Evolutionary conservation across 2,329 filamentous ascomycete species (phyloP).

Genomic region (Talaromyces islandicus): DNA sequence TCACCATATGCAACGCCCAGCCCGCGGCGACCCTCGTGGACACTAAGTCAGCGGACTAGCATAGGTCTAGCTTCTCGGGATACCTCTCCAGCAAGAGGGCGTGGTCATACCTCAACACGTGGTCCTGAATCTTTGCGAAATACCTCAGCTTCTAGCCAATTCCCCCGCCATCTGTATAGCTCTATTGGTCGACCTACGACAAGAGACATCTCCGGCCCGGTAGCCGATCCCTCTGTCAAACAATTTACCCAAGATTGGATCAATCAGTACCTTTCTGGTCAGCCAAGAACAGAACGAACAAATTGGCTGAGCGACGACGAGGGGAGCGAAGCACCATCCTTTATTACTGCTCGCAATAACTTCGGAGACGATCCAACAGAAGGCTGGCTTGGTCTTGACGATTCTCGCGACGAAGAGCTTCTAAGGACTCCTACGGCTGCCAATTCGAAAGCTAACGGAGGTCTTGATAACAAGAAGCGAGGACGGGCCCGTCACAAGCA

Average conservation of each 20-base stretch:
- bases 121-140: constrained; percentile 23
- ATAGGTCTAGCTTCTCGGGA: constrained; percentile 26
- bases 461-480: constrained; percentile 9
- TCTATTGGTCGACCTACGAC: constrained; percentile 21
- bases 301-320: constrained; percentile 81
- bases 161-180: constrained; percentile 18
- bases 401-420: constrained; percentile 31
- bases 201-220: constrained; percentile 18
- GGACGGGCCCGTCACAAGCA: constrained; percentile 27
- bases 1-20: constrained; percentile 73
- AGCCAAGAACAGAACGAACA: constrained; percentile 62
- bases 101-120: constrained; percentile 13
- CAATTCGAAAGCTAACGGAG: constrained; percentile 26
- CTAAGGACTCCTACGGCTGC: constrained; percentile 35
- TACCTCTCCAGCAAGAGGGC: constrained; percentile 29
- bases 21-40: constrained; percentile 34
- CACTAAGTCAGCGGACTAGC: constrained; percentile 43
- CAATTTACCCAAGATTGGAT: constrained; percentile 82
- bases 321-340: constrained; percentile 67
- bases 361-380: constrained; percentile 37
- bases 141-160: constrained; percentile 19
- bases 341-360: constrained; percentile 35
- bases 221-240: constrained; percentile 31
- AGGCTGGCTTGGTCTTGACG: constrained; percentile 39
- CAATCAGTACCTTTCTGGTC: constrained; percentile 70